phyloP scores from a whole-genome alignment of 2,329 filamentous ascomycete genomes.

The Fusarium buharicum region DNA sequence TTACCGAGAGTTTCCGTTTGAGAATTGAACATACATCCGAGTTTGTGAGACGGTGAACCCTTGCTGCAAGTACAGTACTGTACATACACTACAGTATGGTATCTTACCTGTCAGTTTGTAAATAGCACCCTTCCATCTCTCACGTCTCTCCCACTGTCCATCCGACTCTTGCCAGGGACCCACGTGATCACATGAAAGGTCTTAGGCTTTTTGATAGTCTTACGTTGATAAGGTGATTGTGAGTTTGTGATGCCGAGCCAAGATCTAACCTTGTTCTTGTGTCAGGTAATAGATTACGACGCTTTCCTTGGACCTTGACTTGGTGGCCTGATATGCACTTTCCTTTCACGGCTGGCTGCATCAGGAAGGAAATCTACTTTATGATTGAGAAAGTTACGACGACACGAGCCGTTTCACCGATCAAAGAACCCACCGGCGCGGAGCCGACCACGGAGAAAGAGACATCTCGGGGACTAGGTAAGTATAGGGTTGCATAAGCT shows the following conservation, averaged over 20 bases:
- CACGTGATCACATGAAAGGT: slow-evolving; percentile 42
- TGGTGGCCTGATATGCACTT: slow-evolving; percentile 17
- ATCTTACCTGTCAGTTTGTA: slow-evolving; percentile 12
- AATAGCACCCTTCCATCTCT: too few species aligned
- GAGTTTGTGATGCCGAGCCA: slow-evolving; percentile 16
- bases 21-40: slow-evolving; percentile 16
- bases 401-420: slow-evolving; percentile 3
- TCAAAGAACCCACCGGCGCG: neutral
- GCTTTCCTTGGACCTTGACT: neutral
- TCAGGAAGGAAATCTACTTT: slow-evolving; percentile 13
- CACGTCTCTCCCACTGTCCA: too few species aligned
- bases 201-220: slow-evolving; percentile 1
- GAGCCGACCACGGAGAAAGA: neutral
- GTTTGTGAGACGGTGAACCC: neutral
- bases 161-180: slow-evolving; percentile 24
- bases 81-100: too few species aligned
- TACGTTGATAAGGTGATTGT: slow-evolving; percentile 24
- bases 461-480: neutral
- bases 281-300: slow-evolving; percentile 16
- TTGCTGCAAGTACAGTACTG: too few species aligned
- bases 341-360: slow-evolving; percentile 29
- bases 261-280: slow-evolving; percentile 11
- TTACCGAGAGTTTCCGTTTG: slow-evolving; percentile 29
- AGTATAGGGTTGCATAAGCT: neutral
- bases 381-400: slow-evolving; percentile 18